A percentile compares a stretch with the other conserved stretches of the same genome.
Conservation (phyloP, 441 rosid genomes). For the Codiaeum variegatum region DNA sequence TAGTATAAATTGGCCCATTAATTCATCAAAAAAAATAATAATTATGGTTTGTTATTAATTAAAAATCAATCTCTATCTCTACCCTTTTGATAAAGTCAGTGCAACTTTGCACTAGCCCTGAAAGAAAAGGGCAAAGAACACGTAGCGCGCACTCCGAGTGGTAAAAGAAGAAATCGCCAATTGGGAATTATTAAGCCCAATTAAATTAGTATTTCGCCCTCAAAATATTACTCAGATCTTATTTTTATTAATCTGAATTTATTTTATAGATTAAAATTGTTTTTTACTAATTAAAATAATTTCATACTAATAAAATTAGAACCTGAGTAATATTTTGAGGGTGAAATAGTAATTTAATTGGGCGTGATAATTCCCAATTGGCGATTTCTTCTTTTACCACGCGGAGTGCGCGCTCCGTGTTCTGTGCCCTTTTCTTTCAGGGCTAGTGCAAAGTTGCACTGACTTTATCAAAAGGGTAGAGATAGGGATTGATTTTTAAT, state of each 20-base stretch:
- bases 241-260: background rate
- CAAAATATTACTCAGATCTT: background rate
- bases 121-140: background rate
- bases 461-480: background rate
- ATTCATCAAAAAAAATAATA: background rate
- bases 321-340: background rate
- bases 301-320: background rate
- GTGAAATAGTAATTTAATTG: slow-evolving; percentile 16
- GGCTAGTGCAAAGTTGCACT: too few species aligned
- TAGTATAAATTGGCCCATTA: background rate
- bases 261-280: too few species aligned
- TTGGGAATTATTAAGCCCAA: background rate
- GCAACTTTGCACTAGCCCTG: too few species aligned
- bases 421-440: background rate
- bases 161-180: background rate
- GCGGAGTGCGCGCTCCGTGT: slow-evolving; percentile 3
- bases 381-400: slow-evolving; percentile 6
- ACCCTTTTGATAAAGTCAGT: background rate
- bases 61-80: background rate
- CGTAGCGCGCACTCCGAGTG: slow-evolving; percentile 1
- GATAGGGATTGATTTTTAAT: background rate
- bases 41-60: background rate
- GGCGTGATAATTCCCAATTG: background rate
- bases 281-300: too few species aligned
- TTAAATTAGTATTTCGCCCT: slow-evolving; percentile 18